phyloP scores from a whole-genome alignment of 75 land plant genomes.

The Cunninghamia lanceolata region DNA sequence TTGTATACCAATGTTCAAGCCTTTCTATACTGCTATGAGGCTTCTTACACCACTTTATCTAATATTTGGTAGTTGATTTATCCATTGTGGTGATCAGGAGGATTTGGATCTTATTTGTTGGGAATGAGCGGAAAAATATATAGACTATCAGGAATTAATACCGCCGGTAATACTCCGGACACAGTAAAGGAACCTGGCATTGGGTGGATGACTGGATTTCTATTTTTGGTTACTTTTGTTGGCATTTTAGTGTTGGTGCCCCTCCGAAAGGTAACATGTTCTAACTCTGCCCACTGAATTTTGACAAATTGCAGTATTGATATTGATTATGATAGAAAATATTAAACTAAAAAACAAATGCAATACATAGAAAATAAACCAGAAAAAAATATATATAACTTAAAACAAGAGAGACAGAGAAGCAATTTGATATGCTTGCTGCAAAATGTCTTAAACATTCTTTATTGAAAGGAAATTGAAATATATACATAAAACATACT shows the following conservation, averaged over 20 bases:
- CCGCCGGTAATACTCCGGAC: slow-evolving; percentile 12
- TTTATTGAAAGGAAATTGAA: too few species aligned
- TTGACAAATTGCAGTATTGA: background rate
- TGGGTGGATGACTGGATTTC: slow-evolving; percentile 32
- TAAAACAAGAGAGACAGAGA: too few species aligned
- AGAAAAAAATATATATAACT: too few species aligned
- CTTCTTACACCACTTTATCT: too few species aligned
- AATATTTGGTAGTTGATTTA: background rate
- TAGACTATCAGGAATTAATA: background rate
- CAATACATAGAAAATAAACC: too few species aligned
- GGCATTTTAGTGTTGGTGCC: slow-evolving; percentile 33
- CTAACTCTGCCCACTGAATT: background rate
- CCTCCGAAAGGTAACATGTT: slow-evolving; percentile 25
- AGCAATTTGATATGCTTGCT: too few species aligned
- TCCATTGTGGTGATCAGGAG: slow-evolving; percentile 18
- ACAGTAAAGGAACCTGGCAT: slow-evolving; percentile 18
- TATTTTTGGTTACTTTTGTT: slow-evolving; percentile 23
- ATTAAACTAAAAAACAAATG: too few species aligned
- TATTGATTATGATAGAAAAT: too few species aligned
- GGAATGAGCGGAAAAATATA: slow-evolving; percentile 29
- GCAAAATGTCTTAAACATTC: too few species aligned
- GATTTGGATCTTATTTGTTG: slow-evolving; percentile 39
- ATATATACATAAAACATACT: too few species aligned
- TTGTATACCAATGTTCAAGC: too few species aligned
- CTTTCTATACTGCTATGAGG: too few species aligned